phyloP scores from a whole-genome alignment of 1,284 basidiomycete species.

The Ceratobasidium sp. region DNA sequence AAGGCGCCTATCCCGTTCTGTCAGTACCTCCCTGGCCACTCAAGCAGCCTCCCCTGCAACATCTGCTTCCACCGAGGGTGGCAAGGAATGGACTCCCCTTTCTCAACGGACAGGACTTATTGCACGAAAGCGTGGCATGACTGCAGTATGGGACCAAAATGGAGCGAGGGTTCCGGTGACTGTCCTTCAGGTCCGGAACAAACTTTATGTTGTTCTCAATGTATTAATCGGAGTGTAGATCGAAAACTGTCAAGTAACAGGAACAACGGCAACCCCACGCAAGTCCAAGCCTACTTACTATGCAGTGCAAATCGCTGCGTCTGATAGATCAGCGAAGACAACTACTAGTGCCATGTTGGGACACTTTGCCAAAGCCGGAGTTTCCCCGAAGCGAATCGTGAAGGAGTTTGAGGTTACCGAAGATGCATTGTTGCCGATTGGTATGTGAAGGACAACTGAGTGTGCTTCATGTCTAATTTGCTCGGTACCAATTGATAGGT shows the following conservation, averaged over 20 bases:
- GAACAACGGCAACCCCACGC: slow-evolving; percentile 69
- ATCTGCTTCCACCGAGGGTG: slow-evolving; percentile 35
- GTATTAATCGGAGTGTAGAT: slow-evolving; percentile 54
- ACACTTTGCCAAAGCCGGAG: slow-evolving; percentile 83
- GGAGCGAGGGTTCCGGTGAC: slow-evolving; percentile 91
- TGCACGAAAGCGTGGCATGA: slow-evolving; percentile 96
- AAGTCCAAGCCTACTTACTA: slow-evolving; percentile 74
- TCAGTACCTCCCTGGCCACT: not conserved
- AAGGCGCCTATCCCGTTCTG: slow-evolving; percentile 4
- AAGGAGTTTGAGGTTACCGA: slow-evolving; percentile 89
- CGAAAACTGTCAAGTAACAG: slow-evolving; percentile 85
- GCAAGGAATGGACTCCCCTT: slow-evolving; percentile 75
- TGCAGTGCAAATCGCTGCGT: slow-evolving; percentile 84
- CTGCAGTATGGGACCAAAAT: slow-evolving; percentile 88
- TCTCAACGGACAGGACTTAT: slow-evolving; percentile 94
- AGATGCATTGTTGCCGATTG: slow-evolving; percentile 89
- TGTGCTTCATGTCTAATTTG: not conserved
- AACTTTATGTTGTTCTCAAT: not conserved
- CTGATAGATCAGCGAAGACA: slow-evolving; percentile 70
- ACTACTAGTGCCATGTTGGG: slow-evolving; percentile 80
- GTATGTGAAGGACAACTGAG: slow-evolving; percentile 60
- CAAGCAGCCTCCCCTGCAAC: not conserved
- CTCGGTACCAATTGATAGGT: slow-evolving; percentile 56
- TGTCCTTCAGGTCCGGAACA: slow-evolving; percentile 77
- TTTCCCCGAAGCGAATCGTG: slow-evolving; percentile 85